phyloP scores from a whole-genome alignment of 495 filamentous ascomycete genomes.

The Neurospora sp. region DNA sequence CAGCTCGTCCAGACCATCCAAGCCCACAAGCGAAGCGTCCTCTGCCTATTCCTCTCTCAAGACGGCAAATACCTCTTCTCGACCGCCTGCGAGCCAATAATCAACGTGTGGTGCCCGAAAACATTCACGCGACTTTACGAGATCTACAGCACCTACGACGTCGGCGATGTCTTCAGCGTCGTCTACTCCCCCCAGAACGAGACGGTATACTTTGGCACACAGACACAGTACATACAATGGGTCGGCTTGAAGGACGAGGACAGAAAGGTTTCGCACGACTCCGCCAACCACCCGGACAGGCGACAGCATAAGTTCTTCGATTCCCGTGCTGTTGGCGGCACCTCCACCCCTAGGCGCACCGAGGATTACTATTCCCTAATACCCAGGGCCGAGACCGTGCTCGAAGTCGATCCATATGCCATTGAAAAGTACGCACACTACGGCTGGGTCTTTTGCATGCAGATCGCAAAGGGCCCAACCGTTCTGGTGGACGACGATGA shows the following conservation, averaged over 20 bases:
- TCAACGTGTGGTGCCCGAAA: conserved; percentile 60
- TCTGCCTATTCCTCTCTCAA: conserved; percentile 68
- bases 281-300: conserved; percentile 61
- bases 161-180: conserved; percentile 91
- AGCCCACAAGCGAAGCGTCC: conserved; percentile 82
- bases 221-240: conserved; percentile 88
- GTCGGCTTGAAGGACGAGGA: conserved; percentile 36
- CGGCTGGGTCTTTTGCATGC: conserved; percentile 94
- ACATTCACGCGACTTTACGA: conserved; percentile 55
- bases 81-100: conserved; percentile 83
- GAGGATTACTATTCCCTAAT: conserved; percentile 38
- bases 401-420: conserved; percentile 76
- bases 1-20: conserved; percentile 65
- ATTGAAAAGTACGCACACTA: conserved; percentile 86
- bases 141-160: conserved; percentile 88
- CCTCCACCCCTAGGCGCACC: conserved; percentile 56
- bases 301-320: conserved; percentile 94
- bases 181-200: conserved; percentile 69
- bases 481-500: conserved; percentile 54
- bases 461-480: conserved; percentile 55
- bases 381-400: conserved; percentile 45
- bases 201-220: conserved; percentile 84
- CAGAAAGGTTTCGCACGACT: conserved; percentile 47
- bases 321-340: conserved; percentile 73
- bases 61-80: conserved; percentile 77